These are phyloP conservation scores for Annulohypoxylon bovei DNA, from an alignment of 495 filamentous ascomycete species.

Conservation along the genomic window DNA sequence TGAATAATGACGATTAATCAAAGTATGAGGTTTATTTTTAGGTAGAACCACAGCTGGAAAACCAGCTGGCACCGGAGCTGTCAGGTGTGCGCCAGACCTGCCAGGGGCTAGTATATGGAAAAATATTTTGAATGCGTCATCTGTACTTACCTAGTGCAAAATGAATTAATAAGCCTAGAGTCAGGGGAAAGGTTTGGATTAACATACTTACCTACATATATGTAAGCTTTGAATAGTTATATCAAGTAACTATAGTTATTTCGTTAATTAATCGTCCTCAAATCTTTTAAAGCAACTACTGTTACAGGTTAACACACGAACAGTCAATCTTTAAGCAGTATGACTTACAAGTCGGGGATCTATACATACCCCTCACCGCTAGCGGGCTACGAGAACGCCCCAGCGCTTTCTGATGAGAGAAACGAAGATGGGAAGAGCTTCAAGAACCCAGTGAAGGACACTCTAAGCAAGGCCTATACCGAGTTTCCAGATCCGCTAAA, in stretches of 20 bases:
- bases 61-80: too few relatives aligned
- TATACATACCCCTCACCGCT: conserved; percentile 73
- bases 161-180: background rate
- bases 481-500: conserved; percentile 70
- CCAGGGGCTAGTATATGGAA: too few relatives aligned
- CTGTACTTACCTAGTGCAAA: background rate
- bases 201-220: background rate
- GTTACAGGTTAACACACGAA: background rate
- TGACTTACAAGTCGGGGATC: conserved; percentile 26
- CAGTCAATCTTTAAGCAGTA: background rate
- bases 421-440: conserved; percentile 73
- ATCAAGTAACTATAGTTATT: background rate
- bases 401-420: conserved; percentile 70
- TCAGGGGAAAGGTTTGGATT: background rate
- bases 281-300: background rate
- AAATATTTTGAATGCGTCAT: too few relatives aligned
- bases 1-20: too few relatives aligned
- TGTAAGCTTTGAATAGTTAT: too few relatives aligned
- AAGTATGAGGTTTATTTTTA: too few relatives aligned
- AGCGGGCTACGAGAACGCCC: conserved; percentile 69
- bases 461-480: conserved; percentile 70
- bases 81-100: too few relatives aligned
- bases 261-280: background rate
- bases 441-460: conserved; percentile 65
- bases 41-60: too few relatives aligned